A percentile compares a stretch with the other conserved stretches of the same genome.
Evolutionary conservation across 805 yeast genomes (phyloP).

Genomic region (Schwanniomyces vanrijiae): DNA sequence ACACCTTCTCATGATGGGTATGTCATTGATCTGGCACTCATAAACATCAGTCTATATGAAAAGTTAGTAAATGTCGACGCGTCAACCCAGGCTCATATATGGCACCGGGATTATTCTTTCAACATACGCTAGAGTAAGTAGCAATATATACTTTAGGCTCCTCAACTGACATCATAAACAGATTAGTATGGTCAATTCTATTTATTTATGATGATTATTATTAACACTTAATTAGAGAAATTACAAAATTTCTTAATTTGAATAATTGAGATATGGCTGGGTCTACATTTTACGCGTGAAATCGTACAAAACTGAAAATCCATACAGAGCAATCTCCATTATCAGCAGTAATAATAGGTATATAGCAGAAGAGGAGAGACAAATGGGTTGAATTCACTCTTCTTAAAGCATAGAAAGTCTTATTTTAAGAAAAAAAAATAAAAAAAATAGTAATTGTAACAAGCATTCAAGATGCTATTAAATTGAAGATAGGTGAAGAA

Average conservation of each 20-base stretch:
- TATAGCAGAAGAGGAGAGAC: background rate
- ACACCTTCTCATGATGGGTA: conserved; percentile 86
- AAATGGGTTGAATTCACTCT: too few relatives aligned
- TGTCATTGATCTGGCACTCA: conserved; percentile 64
- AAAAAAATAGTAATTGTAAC: too few relatives aligned
- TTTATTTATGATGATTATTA: background rate
- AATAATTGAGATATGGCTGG: conserved; percentile 1
- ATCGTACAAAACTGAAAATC: background rate
- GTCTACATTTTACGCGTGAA: conserved; percentile 1
- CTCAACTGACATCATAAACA: conserved; percentile 23
- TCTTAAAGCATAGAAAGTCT: too few relatives aligned
- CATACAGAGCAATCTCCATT: background rate
- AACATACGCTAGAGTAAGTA: conserved; percentile 45
- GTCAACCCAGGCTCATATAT: background rate
- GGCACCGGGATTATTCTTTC: background rate
- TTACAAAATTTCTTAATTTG: background rate
- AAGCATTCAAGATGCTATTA: too few relatives aligned
- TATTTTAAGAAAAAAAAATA: too few relatives aligned
- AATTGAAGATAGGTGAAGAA: too few relatives aligned
- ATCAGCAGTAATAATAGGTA: background rate
- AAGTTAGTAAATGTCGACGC: conserved; percentile 8
- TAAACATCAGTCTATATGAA: conserved; percentile 56
- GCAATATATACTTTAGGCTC: conserved; percentile 44
- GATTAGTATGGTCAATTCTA: background rate
- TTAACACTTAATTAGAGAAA: background rate